Conservation (phyloP, 2,329 filamentous ascomycete species). For the Neonectria neomacrospora region DNA sequence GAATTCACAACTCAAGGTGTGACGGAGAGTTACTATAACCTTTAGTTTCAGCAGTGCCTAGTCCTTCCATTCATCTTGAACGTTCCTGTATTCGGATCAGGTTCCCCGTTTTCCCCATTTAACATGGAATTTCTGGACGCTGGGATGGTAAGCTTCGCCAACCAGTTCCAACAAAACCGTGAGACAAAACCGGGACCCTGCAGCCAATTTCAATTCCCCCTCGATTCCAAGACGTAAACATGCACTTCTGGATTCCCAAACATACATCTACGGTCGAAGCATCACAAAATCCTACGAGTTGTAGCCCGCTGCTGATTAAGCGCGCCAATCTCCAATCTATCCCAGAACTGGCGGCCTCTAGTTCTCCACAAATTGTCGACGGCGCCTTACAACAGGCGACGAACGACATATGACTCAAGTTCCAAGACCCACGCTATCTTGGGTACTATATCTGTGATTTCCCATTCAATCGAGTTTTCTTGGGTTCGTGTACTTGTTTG, state of each 20-base stretch:
- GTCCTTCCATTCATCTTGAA: too few species aligned
- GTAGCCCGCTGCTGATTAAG: not conserved
- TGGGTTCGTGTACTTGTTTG: not conserved
- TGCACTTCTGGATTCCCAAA: not conserved
- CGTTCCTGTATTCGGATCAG: too few species aligned
- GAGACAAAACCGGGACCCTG: not conserved
- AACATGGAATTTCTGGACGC: not conserved
- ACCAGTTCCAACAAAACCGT: not conserved
- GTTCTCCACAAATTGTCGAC: not conserved
- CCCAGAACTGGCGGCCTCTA: too few species aligned
- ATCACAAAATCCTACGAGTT: not conserved
- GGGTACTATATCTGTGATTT: not conserved
- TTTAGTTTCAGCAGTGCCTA: too few species aligned
- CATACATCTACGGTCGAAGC: not conserved
- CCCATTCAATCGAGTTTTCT: not conserved
- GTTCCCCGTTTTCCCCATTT: not conserved
- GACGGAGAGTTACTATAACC: too few species aligned
- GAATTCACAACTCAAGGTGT: too few species aligned
- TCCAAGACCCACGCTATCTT: slow-evolving; percentile 27
- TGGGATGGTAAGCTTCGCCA: not conserved
- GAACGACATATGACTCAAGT: not conserved
- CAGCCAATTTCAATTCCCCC: not conserved
- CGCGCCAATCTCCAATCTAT: not conserved
- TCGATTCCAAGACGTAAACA: not conserved
- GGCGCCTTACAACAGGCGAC: not conserved